Conservation (phyloP, 208 protist genomes). For the Crithidia expoeki region DNA sequence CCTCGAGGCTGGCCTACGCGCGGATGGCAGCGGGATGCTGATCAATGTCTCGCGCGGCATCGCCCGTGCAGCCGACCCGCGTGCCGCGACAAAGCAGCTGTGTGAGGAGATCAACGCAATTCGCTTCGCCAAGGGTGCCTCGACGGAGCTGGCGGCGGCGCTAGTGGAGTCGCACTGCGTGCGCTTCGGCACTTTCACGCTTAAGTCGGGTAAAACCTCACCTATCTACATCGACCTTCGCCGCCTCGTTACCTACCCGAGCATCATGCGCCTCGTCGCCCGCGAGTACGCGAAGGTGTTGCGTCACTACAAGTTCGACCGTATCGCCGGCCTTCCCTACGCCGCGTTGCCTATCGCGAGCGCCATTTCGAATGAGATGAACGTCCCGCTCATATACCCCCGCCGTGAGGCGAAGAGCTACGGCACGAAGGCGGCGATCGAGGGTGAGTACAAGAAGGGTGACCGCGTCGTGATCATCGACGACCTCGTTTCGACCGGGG, state of each 20-base stretch:
- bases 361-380: constrained; percentile 90
- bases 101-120: constrained; percentile 82
- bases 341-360: constrained; percentile 95
- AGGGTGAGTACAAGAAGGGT: constrained; percentile 93
- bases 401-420: constrained; percentile 95
- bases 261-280: constrained; percentile 79
- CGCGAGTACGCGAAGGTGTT: constrained; percentile 78
- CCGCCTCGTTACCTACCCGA: constrained; percentile 89
- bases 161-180: constrained; percentile 86
- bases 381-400: constrained; percentile 89
- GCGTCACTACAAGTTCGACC: constrained; percentile 75
- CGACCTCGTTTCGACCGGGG: constrained; percentile 95
- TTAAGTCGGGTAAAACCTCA: constrained; percentile 95
- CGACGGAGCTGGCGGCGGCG: constrained; percentile 60
- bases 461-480: constrained; percentile 94
- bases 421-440: constrained; percentile 94
- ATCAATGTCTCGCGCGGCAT: constrained; percentile 89
- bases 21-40: constrained; percentile 79
- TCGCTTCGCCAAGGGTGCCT: constrained; percentile 52
- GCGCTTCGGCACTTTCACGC: constrained; percentile 95
- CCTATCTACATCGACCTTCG: constrained; percentile 97
- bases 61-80: constrained; percentile 68
- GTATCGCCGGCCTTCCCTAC: constrained; percentile 94
- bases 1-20: constrained; percentile 75
- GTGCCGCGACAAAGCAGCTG: constrained; percentile 66